Conservation (phyloP, 192 early-diverging fungal genomes). For the Backusella mclennaniae region DNA sequence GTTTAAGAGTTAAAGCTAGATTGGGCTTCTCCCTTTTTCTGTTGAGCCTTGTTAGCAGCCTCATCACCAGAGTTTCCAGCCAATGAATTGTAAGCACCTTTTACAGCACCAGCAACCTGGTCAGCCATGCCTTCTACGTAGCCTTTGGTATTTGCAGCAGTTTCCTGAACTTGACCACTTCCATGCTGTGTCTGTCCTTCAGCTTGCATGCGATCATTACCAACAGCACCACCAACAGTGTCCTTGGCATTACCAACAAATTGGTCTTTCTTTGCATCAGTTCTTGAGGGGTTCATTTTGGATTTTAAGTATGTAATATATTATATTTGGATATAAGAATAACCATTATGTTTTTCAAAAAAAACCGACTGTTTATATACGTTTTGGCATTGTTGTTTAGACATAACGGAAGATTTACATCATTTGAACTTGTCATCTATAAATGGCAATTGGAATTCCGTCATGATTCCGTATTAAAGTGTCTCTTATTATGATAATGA, state of each 20-base stretch:
- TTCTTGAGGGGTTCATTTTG: constrained; percentile 23
- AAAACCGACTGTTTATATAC: background rate
- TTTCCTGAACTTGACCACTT: constrained; percentile 20
- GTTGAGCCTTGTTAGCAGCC: constrained; percentile 4
- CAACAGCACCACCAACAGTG: constrained; percentile 34
- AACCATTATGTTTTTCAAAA: background rate
- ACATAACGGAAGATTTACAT: background rate
- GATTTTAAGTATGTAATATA: background rate
- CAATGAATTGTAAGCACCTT: constrained; percentile 21
- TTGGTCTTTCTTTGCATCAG: constrained; percentile 24
- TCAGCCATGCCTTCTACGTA: constrained; percentile 26
- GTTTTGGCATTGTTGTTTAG: background rate
- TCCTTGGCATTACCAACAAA: constrained; percentile 34
- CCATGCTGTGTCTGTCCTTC: constrained; percentile 32
- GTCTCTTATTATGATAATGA: background rate
- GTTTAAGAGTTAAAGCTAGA: constrained; percentile 13
- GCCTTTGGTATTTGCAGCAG: constrained; percentile 15
- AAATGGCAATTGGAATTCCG: background rate
- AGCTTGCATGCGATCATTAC: constrained; percentile 26
- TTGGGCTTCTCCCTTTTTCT: constrained; percentile 18
- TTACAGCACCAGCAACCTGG: constrained; percentile 28
- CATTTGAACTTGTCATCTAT: background rate
- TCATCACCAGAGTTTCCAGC: constrained; percentile 11
- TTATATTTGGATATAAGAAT: background rate
- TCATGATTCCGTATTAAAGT: background rate